Base-by-base conservation (phyloP, 139 green algal genomes). In the Coccomyxa sp. region DNA sequence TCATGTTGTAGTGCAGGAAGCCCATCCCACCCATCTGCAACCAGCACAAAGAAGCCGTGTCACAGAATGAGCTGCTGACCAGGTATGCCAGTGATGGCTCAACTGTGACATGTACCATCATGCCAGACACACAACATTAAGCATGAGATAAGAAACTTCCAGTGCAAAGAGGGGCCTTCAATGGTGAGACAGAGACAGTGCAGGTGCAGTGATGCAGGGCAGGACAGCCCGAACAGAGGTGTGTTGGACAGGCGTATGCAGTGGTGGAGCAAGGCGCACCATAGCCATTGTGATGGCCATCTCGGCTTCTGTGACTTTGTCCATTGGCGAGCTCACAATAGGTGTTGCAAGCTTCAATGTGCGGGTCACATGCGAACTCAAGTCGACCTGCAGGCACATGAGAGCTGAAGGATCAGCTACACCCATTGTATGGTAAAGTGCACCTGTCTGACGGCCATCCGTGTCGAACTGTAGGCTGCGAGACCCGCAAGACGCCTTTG, bases 1-100 rank as follows among this genome's bases (percentile, higher is more conserved):
- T 95, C 86, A 92, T 94, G 89, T 99, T 99, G 89, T 99, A 99
- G 89, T 99, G 96, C 37, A 99, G 78, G 83, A 99, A 97, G 38
- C 96, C 96, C 77, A 98, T 93, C 77, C 94, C 96, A 29, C 96
- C 96, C 39, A 94, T 58, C 88, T 95, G 88, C 74, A 80, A n/a
- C 64, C 24, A 1, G n/a, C 64, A 71, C 35, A 29, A 18, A 10
- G n/a, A 71, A 5, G 6, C n/a, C 2, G 33, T 22, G 27, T 18
- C 50, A 64, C 3, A 64, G 50, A 64, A 64, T 18, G 2, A 64
- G 27, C 18, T 7, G 50, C 50, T 5, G 2, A 64, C 50, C 22
- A n/a, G n/a, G n/a, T n/a, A n/a, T n/a, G n/a, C n/a, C n/a, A n/a
- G n/a, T n/a, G n/a, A n/a, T n/a, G n/a, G n/a, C n/a, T n/a, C n/a